Base-by-base conservation (phyloP, 305 asterid genomes). In the Fraxinus sp. region DNA sequence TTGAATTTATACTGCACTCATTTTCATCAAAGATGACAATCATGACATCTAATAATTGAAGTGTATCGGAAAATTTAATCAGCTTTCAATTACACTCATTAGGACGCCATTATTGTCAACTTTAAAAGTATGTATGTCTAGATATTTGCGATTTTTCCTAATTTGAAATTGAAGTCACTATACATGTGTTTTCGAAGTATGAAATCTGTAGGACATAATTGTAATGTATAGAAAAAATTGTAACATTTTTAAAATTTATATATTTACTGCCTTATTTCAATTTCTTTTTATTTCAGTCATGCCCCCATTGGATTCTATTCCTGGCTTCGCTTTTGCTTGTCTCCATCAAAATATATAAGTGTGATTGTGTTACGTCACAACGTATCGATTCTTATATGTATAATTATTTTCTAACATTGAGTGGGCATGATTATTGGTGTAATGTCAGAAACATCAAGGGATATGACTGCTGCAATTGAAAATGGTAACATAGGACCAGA, bases 401-500 rank as follows among this genome's bases (percentile, higher is more conserved):
- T 66, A 26, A 26, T 3, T 4, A 24, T 66, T 24, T 66, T 66
- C 74, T 28, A 66, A 66, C 39, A 78, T 4, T 20, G 73, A 55
- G 75, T 49, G 41, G 32, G 37, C 79, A 7, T 43, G n/a, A 9
- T 72, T 20, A 28, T 28, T 64, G 68, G 41, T 52, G 59, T 79
- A 76, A 86, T 94, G 95, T 80, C 91, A 52, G 89, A 85, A 81
- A 79, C 77, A 81, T 83, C 79, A 41, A 43, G 35, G 86, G 74
- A 79, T 33, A 52, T 52, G 49, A 81, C 78, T 75, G 71, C 90
- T 55, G 77, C 88, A 30, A 79, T 78, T 28, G 87, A 59, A 62
- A 76, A 49, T 62, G 81, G 80, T 76, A 41, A 16, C 41, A 24
- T 82, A 62, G 96, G 94, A 79, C 96, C 98, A 2, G 97, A 94